Evolutionary conservation across 495 filamentous ascomycete genomes (phyloP).

Genomic region (Thozetella sp.): DNA sequence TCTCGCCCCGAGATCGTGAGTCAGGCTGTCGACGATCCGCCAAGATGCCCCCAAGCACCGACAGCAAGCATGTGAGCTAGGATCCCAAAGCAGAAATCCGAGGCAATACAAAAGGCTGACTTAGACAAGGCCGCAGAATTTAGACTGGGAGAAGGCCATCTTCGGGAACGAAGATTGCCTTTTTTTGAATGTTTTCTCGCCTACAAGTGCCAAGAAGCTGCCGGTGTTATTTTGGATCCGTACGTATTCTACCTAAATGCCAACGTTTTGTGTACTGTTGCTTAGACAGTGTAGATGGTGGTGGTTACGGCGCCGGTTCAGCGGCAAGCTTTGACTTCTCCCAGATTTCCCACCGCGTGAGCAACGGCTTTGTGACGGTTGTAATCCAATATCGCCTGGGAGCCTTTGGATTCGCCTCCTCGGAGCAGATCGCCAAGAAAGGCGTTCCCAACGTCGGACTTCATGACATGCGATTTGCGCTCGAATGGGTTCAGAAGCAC

Average conservation of each 20-base stretch:
- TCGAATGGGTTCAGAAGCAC: slow-evolving; percentile 75
- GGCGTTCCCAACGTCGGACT: slow-evolving; percentile 68
- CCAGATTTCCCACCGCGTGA: slow-evolving; percentile 36
- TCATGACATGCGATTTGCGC: slow-evolving; percentile 66
- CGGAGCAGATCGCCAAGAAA: slow-evolving; percentile 23
- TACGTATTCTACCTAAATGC: slow-evolving; percentile 12
- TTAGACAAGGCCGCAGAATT: slow-evolving; percentile 2
- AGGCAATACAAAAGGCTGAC: slow-evolving; percentile 9
- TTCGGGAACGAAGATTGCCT: slow-evolving; percentile 52
- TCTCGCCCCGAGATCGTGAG: slow-evolving; percentile 11
- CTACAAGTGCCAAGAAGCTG: slow-evolving; percentile 36
- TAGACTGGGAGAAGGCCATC: slow-evolving; percentile 11
- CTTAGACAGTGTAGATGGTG: slow-evolving; percentile 25
- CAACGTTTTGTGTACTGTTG: neutral
- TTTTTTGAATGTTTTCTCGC: slow-evolving; percentile 48
- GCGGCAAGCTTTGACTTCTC: slow-evolving; percentile 40
- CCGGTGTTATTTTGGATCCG: slow-evolving; percentile 39
- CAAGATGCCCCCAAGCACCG: slow-evolving; percentile 29
- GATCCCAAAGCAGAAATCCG: neutral
- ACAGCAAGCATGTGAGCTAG: slow-evolving; percentile 19
- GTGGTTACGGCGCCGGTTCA: slow-evolving; percentile 36
- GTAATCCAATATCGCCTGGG: slow-evolving; percentile 52
- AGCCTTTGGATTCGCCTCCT: slow-evolving; percentile 51
- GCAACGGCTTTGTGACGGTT: slow-evolving; percentile 45
- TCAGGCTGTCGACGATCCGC: slow-evolving; percentile 24